These are phyloP conservation scores for Astrephomene gubernaculifera DNA, from an alignment of 139 green algal genomes.

Conservation along the genomic window DNA sequence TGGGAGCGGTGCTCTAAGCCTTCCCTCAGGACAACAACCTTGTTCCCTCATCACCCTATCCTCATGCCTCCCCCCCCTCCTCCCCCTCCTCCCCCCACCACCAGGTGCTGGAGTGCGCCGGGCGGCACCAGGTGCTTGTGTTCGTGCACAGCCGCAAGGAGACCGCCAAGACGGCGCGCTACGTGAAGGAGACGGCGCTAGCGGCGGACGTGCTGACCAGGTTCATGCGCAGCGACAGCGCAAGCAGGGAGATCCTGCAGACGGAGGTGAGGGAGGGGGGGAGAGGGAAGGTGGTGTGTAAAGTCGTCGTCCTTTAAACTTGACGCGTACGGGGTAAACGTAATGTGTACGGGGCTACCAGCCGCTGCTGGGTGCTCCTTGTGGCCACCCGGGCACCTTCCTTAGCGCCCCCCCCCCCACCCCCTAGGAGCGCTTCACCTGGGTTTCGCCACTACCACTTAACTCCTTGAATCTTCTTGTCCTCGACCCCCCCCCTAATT, in stretches of 20 bases:
- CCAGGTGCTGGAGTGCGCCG: slow-evolving; percentile 84
- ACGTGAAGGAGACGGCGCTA: slow-evolving; percentile 88
- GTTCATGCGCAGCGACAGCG: slow-evolving; percentile 85
- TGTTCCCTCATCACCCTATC: neutral
- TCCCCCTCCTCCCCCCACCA: neutral
- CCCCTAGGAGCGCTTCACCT: too few species aligned
- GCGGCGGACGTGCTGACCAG: slow-evolving; percentile 80
- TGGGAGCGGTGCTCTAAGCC: neutral
- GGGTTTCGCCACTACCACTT: too few species aligned
- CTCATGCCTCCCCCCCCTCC: neutral
- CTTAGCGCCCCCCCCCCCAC: too few species aligned
- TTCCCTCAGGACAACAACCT: neutral
- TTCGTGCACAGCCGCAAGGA: slow-evolving; percentile 99
- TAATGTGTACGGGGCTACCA: too few species aligned
- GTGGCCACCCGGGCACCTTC: too few species aligned
- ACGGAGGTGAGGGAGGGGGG: slow-evolving; percentile 22
- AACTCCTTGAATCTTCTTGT: too few species aligned
- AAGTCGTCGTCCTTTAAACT: too few species aligned
- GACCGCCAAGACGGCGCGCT: slow-evolving; percentile 96
- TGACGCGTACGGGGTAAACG: too few species aligned
- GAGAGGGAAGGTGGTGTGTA: neutral
- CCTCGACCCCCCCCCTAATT: neutral
- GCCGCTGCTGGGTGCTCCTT: too few species aligned
- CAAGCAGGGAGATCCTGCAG: slow-evolving; percentile 89
- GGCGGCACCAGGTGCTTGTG: slow-evolving; percentile 96